Conservation (phyloP, 2,329 filamentous ascomycete genomes). For the Ophiocordyceps camponoti-rufipedis region DNA sequence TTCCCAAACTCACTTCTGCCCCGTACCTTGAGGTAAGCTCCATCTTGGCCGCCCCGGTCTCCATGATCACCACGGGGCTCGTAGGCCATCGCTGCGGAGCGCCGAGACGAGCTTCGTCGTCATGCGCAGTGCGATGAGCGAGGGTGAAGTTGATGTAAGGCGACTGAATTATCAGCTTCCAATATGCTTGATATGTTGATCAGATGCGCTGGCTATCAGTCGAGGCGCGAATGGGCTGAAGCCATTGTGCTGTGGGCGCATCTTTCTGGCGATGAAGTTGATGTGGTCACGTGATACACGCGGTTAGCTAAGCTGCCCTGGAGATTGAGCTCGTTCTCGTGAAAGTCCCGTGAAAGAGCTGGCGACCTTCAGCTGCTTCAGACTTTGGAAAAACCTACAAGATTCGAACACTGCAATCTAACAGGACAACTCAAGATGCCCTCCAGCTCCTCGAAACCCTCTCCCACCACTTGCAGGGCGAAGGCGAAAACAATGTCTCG, state of each 20-base stretch:
- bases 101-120: slow-evolving; percentile 3
- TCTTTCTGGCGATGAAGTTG: neutral
- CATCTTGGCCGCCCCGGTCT: slow-evolving; percentile 22
- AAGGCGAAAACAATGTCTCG: neutral
- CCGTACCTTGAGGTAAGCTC: slow-evolving; percentile 27
- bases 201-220: too few relatives aligned
- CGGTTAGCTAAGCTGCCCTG: too few relatives aligned
- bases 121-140: slow-evolving; percentile 5
- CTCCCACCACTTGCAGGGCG: neutral
- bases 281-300: neutral
- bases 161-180: neutral
- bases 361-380: too few relatives aligned
- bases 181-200: too few relatives aligned
- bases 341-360: too few relatives aligned
- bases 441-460: too few relatives aligned
- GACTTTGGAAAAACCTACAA: too few relatives aligned
- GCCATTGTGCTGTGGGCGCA: neutral
- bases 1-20: slow-evolving; percentile 27
- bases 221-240: neutral
- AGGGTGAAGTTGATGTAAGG: neutral
- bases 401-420: too few relatives aligned
- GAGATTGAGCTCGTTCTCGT: too few relatives aligned
- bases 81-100: slow-evolving; percentile 26
- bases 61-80: slow-evolving; percentile 33
- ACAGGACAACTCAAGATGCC: too few relatives aligned